These are phyloP conservation scores for Pestalotiopsis sp. DNA, from an alignment of 2,329 filamentous ascomycete species.

Conservation along the genomic window DNA sequence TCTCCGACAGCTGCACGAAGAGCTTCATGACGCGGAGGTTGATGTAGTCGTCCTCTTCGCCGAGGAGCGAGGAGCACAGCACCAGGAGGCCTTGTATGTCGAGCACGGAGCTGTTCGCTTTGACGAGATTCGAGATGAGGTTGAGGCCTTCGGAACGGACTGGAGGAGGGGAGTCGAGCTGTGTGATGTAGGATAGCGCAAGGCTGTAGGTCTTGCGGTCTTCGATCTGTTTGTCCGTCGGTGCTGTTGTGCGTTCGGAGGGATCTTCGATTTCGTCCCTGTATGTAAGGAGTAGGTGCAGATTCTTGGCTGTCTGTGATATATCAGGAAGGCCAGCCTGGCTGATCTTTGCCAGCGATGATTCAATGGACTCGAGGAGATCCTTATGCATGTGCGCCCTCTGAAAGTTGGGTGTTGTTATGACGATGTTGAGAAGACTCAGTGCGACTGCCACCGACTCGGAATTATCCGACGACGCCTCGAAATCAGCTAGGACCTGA, in stretches of 20 bases:
- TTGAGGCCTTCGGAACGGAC: conserved; percentile 68
- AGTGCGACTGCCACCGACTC: conserved; percentile 55
- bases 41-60: conserved; percentile 71
- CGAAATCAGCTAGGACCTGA: conserved; percentile 56
- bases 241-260: conserved; percentile 36
- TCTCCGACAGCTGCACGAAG: conserved; percentile 61
- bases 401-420: conserved; percentile 59
- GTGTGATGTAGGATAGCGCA: conserved; percentile 65
- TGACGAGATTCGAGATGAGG: conserved; percentile 59
- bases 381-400: conserved; percentile 44
- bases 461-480: conserved; percentile 42
- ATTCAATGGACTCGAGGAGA: conserved; percentile 47
- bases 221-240: conserved; percentile 53
- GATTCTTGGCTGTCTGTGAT: conserved; percentile 56
- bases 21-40: conserved; percentile 69
- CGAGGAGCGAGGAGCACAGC: conserved; percentile 64
- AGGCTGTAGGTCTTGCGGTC: conserved; percentile 64
- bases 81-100: conserved; percentile 68
- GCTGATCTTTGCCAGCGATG: conserved; percentile 47
- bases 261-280: conserved; percentile 54
- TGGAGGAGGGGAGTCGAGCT: conserved; percentile 63
- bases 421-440: conserved; percentile 62
- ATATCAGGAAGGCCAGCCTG: conserved; percentile 39
- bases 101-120: conserved; percentile 55
- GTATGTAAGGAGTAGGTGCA: conserved; percentile 57